These are phyloP conservation scores for Apiospora phragmitis DNA, from an alignment of 2,329 filamentous ascomycete genomes.

Conservation along the genomic window DNA sequence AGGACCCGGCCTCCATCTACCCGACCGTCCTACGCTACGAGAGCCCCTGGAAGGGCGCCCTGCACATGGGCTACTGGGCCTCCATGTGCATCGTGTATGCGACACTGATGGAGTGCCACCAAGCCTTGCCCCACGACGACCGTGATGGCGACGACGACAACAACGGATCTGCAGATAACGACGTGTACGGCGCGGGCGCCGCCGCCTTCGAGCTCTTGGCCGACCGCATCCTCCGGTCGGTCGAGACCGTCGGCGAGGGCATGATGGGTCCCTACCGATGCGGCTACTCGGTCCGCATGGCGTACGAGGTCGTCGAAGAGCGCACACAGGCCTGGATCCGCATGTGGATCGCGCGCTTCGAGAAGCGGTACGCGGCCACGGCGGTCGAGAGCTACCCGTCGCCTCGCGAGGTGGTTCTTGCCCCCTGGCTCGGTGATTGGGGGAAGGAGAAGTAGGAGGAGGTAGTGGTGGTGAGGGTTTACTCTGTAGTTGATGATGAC, in stretches of 20 bases:
- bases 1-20: constrained; percentile 34
- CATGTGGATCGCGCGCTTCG: constrained; percentile 30
- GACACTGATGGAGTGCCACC: constrained; percentile 33
- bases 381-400: constrained; percentile 12
- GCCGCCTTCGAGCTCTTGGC: constrained; percentile 29
- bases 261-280: constrained; percentile 40
- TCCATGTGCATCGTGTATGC: constrained; percentile 42
- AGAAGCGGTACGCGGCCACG: constrained; percentile 35
- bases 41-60: constrained; percentile 34
- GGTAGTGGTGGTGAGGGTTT: background rate
- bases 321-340: constrained; percentile 37
- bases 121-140: background rate
- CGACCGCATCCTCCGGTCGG: constrained; percentile 35
- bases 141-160: background rate
- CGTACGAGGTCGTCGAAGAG: constrained; percentile 38
- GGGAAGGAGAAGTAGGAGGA: background rate
- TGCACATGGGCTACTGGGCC: constrained; percentile 40
- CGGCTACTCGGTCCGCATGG: constrained; percentile 39
- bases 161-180: background rate
- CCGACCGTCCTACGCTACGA: constrained; percentile 33
- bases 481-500: too few relatives aligned
- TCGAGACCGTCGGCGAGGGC: constrained; percentile 38
- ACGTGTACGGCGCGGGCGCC: background rate
- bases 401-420: background rate
- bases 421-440: background rate